Evolutionary conservation across 805 yeast species (phyloP).

Genomic region (Candida vaughaniae): DNA sequence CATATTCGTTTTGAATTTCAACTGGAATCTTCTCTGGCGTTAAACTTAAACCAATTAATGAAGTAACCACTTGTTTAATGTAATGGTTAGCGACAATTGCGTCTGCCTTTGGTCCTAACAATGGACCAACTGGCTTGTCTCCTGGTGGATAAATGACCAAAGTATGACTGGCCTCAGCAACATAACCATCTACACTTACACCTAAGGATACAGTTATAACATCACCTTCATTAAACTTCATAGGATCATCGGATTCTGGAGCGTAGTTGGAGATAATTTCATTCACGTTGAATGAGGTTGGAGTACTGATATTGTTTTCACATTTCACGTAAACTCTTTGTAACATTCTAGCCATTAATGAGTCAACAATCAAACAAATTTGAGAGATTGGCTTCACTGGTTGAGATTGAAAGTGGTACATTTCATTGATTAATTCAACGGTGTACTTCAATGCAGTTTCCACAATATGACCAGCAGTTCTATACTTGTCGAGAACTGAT

Average conservation of each 20-base stretch:
- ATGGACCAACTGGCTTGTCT: slow-evolving; percentile 67
- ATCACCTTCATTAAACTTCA: slow-evolving; percentile 70
- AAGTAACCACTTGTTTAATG: slow-evolving; percentile 83
- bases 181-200: slow-evolving; percentile 93
- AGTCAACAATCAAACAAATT: slow-evolving; percentile 80
- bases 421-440: slow-evolving; percentile 63
- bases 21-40: slow-evolving; percentile 74
- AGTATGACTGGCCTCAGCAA: slow-evolving; percentile 84
- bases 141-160: slow-evolving; percentile 77
- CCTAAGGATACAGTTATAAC: slow-evolving; percentile 83
- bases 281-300: slow-evolving; percentile 85
- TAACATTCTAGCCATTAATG: slow-evolving; percentile 62
- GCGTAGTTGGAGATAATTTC: slow-evolving; percentile 76
- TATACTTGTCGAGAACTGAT: slow-evolving; percentile 71
- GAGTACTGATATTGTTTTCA: slow-evolving; percentile 91
- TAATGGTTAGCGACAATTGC: slow-evolving; percentile 85
- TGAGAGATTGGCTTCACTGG: slow-evolving; percentile 57
- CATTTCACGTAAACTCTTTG: slow-evolving; percentile 57
- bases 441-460: slow-evolving; percentile 78
- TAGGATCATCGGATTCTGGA: slow-evolving; percentile 75
- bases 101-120: slow-evolving; percentile 83
- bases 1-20: slow-evolving; percentile 39
- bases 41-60: slow-evolving; percentile 69
- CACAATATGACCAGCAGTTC: slow-evolving; percentile 84
- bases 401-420: slow-evolving; percentile 56